Evolutionary conservation across 2,329 filamentous ascomycete species (phyloP).

Genomic region (Thielaviopsis cerberus): DNA sequence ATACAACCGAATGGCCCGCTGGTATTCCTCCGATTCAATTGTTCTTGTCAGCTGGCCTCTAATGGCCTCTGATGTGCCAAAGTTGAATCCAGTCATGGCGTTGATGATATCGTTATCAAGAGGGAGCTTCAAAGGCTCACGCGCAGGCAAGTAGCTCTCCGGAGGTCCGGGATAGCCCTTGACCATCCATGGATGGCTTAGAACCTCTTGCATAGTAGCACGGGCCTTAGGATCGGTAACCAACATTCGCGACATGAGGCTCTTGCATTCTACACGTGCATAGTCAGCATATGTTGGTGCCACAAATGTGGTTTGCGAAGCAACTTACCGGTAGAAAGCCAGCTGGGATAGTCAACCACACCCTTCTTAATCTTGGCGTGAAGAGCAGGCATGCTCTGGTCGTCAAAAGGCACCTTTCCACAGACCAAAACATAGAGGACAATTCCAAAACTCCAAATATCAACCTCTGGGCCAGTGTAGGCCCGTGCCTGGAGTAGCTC

Average conservation of each 20-base stretch:
- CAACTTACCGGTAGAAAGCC: constrained; percentile 71
- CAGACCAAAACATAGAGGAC: constrained; percentile 94
- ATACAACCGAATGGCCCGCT: constrained; percentile 56
- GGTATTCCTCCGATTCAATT: constrained; percentile 89
- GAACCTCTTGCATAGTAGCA: constrained; percentile 74
- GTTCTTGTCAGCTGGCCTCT: constrained; percentile 62
- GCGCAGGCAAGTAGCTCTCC: constrained; percentile 69
- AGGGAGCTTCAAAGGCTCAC: constrained; percentile 71
- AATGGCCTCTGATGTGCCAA: constrained; percentile 73
- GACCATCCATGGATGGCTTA: constrained; percentile 88
- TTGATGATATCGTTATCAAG: constrained; percentile 68
- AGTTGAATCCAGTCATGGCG: constrained; percentile 96
- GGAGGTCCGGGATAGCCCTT: constrained; percentile 77
- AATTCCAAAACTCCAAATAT: constrained; percentile 97
- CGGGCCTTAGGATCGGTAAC: constrained; percentile 82
- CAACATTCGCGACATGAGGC: constrained; percentile 84
- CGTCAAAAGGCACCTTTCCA: constrained; percentile 94
- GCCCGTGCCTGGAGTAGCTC: constrained; percentile 84
- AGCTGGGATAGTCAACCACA: constrained; percentile 82
- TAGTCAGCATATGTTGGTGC: background rate
- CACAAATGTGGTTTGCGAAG: background rate
- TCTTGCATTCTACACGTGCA: constrained; percentile 57
- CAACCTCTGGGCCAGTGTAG: constrained; percentile 90
- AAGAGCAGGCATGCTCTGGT: constrained; percentile 95
- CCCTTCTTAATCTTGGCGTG: constrained; percentile 99